Conservation (phyloP, 352 stramenopile species). For the Globisporangium cystogenes region DNA sequence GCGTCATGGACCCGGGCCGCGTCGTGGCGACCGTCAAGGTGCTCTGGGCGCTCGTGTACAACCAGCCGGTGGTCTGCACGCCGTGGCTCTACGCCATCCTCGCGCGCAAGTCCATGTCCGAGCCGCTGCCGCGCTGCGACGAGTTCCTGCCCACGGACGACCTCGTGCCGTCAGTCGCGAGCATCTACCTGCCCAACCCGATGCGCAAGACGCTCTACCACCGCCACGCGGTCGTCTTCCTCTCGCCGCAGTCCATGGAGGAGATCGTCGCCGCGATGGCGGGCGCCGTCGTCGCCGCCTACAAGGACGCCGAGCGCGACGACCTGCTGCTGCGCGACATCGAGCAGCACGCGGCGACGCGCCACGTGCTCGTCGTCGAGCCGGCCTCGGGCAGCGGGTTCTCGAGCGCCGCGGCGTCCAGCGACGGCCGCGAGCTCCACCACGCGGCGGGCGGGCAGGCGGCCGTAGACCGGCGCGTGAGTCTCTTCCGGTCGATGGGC, state of each 20-base stretch:
- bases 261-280: constrained; percentile 72
- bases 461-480: constrained; percentile 50
- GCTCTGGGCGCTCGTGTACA: constrained; percentile 82
- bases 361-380: constrained; percentile 62
- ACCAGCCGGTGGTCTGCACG: constrained; percentile 76
- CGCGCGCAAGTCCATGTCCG: constrained; percentile 63
- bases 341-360: constrained; percentile 35
- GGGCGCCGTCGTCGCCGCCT: constrained; percentile 55
- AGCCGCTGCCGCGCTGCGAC: constrained; percentile 71
- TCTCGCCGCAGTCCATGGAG: constrained; percentile 70
- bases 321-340: constrained; percentile 50
- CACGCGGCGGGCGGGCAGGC: background rate
- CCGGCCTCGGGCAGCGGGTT: constrained; percentile 40
- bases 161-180: constrained; percentile 41
- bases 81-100: constrained; percentile 78
- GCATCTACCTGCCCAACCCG: constrained; percentile 70
- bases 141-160: constrained; percentile 64
- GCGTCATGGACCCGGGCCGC: constrained; percentile 77
- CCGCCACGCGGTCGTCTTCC: constrained; percentile 67
- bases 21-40: constrained; percentile 84
- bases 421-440: constrained; percentile 28
- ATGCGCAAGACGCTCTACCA: constrained; percentile 74
- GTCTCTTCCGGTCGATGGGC: constrained; percentile 54
- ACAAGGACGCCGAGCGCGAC: constrained; percentile 46
- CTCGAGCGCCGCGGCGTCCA: constrained; percentile 47